Evolutionary conservation across 257 asterid species (phyloP).

Genomic region (Lycium barbarum): DNA sequence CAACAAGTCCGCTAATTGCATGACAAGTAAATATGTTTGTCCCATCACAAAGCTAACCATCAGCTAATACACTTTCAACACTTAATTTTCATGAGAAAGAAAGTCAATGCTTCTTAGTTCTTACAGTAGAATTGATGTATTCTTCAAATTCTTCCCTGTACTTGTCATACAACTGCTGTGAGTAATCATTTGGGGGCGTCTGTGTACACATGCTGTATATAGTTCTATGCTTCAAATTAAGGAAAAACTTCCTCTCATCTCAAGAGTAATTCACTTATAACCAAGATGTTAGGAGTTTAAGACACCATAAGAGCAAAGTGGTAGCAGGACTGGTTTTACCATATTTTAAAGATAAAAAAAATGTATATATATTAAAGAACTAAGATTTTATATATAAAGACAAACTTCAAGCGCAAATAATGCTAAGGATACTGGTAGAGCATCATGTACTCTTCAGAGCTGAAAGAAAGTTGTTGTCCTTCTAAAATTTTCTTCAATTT

Average conservation of each 20-base stretch:
- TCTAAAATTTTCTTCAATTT: slow-evolving; percentile 53
- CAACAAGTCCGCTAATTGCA: no score
- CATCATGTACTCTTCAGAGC: slow-evolving; percentile 51
- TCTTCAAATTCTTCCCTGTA: slow-evolving; percentile 47
- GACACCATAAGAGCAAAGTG: no score
- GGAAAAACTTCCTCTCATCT: neutral
- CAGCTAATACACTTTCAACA: neutral
- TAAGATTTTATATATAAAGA: no score
- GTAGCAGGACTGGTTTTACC: no score
- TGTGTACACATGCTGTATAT: slow-evolving; percentile 49
- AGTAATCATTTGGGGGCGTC: slow-evolving; percentile 49
- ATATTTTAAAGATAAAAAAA: no score
- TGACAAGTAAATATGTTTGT: no score
- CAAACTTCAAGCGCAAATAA: neutral
- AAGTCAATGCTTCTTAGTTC: slow-evolving; percentile 30
- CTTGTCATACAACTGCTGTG: slow-evolving; percentile 45
- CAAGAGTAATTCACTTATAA: neutral
- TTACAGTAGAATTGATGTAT: slow-evolving; percentile 46
- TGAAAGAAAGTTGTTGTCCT: slow-evolving; percentile 37
- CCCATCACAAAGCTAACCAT: no score
- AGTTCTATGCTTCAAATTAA: slow-evolving; percentile 42
- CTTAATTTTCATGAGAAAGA: neutral
- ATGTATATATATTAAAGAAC: no score
- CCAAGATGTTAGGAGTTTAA: neutral
- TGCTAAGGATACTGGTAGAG: slow-evolving; percentile 54